phyloP scores from a whole-genome alignment of 441 rosid genomes.

The Brassica hybrid region DNA sequence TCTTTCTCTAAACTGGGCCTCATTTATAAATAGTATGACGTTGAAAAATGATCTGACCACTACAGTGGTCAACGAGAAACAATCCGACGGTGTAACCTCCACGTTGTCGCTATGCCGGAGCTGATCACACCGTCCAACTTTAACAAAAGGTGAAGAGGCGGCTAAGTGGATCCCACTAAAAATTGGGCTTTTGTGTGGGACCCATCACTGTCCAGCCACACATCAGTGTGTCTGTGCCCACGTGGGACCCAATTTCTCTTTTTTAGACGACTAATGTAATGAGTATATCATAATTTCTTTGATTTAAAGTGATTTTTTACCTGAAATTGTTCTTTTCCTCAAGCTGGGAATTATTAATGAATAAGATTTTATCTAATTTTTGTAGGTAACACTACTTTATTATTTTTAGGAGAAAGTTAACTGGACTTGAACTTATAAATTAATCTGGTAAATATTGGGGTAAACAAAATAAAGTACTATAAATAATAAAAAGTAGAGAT shows the following conservation, averaged over 20 bases:
- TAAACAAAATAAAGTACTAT: neutral
- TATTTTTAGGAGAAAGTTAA: neutral
- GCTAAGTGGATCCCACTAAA: conserved; percentile 44
- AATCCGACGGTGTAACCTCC: conserved; percentile 35
- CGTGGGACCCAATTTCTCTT: neutral
- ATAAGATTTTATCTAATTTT: neutral
- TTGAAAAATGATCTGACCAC: too few species aligned
- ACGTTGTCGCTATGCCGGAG: conserved; percentile 19
- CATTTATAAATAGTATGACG: too few species aligned
- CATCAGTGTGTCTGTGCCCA: neutral
- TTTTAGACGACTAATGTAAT: neutral
- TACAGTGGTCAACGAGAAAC: too few species aligned
- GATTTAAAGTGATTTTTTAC: neutral
- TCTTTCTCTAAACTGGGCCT: too few species aligned
- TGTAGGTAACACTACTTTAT: neutral
- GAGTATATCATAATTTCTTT: neutral
- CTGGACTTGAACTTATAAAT: neutral
- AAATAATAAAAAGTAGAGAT: neutral
- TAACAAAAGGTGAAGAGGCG: conserved; percentile 38
- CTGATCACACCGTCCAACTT: conserved; percentile 50
- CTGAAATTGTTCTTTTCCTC: neutral
- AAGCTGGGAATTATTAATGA: neutral
- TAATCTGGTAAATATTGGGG: neutral
- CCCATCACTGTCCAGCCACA: neutral
- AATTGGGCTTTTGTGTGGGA: conserved; percentile 25